Evolutionary conservation across 2,329 filamentous ascomycete genomes (phyloP).

Genomic region (Cryphonectria parasitica): DNA sequence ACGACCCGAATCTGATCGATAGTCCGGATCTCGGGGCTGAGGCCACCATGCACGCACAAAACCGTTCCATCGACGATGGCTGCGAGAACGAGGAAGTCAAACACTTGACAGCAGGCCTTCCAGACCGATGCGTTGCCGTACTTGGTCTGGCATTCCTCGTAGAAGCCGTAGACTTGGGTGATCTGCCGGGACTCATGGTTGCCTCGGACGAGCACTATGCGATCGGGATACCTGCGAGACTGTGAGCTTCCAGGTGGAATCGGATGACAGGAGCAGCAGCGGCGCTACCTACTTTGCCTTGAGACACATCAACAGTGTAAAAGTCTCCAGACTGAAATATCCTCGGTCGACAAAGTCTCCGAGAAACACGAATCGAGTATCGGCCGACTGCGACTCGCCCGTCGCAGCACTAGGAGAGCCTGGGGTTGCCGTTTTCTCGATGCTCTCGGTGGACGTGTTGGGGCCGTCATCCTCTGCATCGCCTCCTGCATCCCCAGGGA

Average conservation of each 20-base stretch:
- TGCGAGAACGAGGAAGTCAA: slow-evolving; percentile 94
- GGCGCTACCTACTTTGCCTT: slow-evolving; percentile 65
- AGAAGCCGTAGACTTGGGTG: slow-evolving; percentile 98
- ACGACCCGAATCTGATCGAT: slow-evolving; percentile 99
- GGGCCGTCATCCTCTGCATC: slow-evolving; percentile 55
- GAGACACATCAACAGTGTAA: slow-evolving; percentile 93
- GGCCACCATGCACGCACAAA: slow-evolving; percentile 93
- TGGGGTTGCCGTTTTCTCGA: slow-evolving; percentile 42
- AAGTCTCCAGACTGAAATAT: slow-evolving; percentile 97
- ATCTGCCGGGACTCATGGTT: slow-evolving; percentile 98
- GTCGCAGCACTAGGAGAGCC: slow-evolving; percentile 42
- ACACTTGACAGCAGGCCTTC: slow-evolving; percentile 99
- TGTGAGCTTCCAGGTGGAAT: slow-evolving; percentile 39
- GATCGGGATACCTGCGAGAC: slow-evolving; percentile 80
- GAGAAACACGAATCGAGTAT: slow-evolving; percentile 63
- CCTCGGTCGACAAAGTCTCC: slow-evolving; percentile 98
- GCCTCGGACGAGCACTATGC: slow-evolving; percentile 93
- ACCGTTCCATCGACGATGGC: slow-evolving; percentile 98
- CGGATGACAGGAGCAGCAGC: not conserved
- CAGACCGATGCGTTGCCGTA: slow-evolving; percentile 99
- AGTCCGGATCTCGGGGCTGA: slow-evolving; percentile 89
- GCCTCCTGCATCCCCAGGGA: slow-evolving; percentile 38
- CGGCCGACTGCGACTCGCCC: slow-evolving; percentile 51
- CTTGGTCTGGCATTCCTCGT: slow-evolving; percentile 97
- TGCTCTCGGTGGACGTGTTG: slow-evolving; percentile 51